Base-by-base conservation (phyloP, 345 rosid genomes). In the Garcia nutans region DNA sequence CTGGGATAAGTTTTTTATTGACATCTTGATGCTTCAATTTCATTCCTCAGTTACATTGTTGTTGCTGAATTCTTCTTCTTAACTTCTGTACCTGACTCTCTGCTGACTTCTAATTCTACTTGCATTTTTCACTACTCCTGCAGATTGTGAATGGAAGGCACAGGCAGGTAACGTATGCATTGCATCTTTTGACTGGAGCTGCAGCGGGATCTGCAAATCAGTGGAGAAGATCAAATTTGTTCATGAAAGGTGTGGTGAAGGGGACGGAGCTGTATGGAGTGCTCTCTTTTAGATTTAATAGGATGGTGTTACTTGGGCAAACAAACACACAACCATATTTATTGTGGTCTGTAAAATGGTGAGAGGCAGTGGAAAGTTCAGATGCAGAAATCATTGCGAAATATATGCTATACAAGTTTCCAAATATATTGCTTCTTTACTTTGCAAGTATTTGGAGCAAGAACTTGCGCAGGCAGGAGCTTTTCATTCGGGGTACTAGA, bases 91-190 rank as follows among this genome's bases (percentile, higher is more conserved):
- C 45, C 28, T 15, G 17, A 0, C 26, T 7, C 3, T 7, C 13
- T 20, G 23, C 19, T 11, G 4, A 19, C 10, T 22, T 58, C 64
- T 6, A 19, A 13, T 28, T 58, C 64, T 22, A 31, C 56, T 45
- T 50, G 65, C 26, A 44, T 50, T 76, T 66, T 2, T 37, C 6
- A 58, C 57, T 17, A 54, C 59, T 31, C 2, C 62, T 65, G 72
- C 84, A 96, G 99, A 96, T 82, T 96, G 97, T 74, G 92, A 92
- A 87, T 92, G 97, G 99, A 96, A 93, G 85, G 97, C 98, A 63
- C 91, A 92, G 87, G 97, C 98, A 0, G 97, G 98, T 0, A 87
- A 88, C 52, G 88, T 89, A 16, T 96, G 99, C 76, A 81, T 91
- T 58, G 98, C 99, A 50, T 93, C 99, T 1, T 96, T 93, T 62